Percentiles rank a stretch among this genome's conserved stretches.
Conservation (phyloP, 1,284 basidiomycete genomes). For the Coniferiporia weirii region DNA sequence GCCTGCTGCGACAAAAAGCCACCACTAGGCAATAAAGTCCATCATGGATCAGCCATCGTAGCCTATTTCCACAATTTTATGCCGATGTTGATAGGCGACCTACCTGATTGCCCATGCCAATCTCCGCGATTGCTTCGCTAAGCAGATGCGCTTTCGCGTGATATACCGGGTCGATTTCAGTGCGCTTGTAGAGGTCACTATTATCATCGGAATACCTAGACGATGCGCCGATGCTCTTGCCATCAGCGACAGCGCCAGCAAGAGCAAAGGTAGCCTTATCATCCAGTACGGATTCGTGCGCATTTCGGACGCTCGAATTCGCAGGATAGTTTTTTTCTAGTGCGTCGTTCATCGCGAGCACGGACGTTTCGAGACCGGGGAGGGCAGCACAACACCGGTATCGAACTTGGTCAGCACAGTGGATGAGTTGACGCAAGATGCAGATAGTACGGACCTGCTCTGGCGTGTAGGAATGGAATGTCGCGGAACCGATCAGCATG, state of each 20-base stretch:
- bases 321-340: not conserved
- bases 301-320: not conserved
- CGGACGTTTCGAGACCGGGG: conserved; percentile 9
- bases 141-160: conserved; percentile 56
- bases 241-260: conserved; percentile 14
- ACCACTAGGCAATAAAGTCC: conserved; percentile 36
- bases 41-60: not conserved
- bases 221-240: conserved; percentile 2
- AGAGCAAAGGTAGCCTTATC: not conserved
- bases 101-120: conserved; percentile 69
- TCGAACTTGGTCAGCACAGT: not conserved
- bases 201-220: not conserved
- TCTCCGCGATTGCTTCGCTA: conserved; percentile 63
- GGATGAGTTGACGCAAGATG: not conserved
- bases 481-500: not conserved
- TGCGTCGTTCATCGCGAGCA: not conserved
- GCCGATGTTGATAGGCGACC: conserved; percentile 17
- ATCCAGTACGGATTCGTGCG: not conserved
- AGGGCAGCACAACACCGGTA: conserved; percentile 17
- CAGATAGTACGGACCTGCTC: not conserved
- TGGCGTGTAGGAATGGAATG: not conserved
- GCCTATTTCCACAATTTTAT: too few relatives aligned
- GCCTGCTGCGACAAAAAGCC: conserved; percentile 52
- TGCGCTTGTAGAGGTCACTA: conserved; percentile 44
- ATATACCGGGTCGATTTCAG: conserved; percentile 55